Evolutionary conservation across 179 eudicot genomes (phyloP).

Genomic region (Sideroxylon spinosum): DNA sequence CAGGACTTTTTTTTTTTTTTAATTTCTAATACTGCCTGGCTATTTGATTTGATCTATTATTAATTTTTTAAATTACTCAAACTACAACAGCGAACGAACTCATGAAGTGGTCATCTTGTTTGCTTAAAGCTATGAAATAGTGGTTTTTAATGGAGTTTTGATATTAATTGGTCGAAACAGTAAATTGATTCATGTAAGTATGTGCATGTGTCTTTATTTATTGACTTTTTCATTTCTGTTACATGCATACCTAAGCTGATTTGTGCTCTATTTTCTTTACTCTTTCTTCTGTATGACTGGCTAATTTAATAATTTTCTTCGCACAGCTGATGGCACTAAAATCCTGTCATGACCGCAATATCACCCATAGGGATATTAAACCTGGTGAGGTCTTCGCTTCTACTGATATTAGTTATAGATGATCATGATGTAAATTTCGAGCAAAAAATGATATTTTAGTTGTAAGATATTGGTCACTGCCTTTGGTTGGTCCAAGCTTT

Average conservation of each 20-base stretch:
- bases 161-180: not conserved
- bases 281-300: not conserved
- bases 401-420: not conserved
- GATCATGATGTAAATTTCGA: not conserved
- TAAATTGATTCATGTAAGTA: not conserved
- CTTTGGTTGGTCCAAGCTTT: not conserved
- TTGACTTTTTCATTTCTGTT: not conserved
- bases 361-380: constrained; percentile 97
- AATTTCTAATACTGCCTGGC: not conserved
- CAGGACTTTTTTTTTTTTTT: not conserved
- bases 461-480: constrained; percentile 6
- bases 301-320: constrained; percentile 17
- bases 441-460: not conserved
- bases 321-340: constrained; percentile 84
- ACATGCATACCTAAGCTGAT: constrained; percentile 4
- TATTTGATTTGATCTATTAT: too few relatives aligned
- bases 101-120: not conserved
- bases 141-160: not conserved
- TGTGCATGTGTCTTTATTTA: not conserved
- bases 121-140: not conserved
- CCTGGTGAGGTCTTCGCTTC: constrained; percentile 70
- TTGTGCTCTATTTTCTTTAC: not conserved
- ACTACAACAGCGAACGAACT: not conserved
- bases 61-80: not conserved
- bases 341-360: constrained; percentile 90